These are phyloP conservation scores for Collybia sp. DNA, from an alignment of 768 basidiomycete species.

Conservation along the genomic window DNA sequence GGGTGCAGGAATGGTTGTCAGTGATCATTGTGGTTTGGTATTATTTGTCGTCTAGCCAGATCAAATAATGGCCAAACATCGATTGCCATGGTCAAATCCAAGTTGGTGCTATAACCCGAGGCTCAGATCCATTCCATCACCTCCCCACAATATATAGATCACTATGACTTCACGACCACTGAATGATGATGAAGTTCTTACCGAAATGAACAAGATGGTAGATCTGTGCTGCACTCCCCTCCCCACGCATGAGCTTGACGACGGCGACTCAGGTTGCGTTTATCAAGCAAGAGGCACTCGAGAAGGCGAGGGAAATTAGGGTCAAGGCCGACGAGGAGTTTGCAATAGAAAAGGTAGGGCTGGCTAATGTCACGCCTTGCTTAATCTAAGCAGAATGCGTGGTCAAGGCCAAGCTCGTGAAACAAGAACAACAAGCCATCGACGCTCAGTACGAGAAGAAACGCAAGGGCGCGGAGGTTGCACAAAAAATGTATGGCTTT, in stretches of 20 bases:
- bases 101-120: too few relatives aligned
- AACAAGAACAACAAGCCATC: conserved; percentile 92
- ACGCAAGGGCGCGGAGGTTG: conserved; percentile 86
- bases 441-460: conserved; percentile 96
- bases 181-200: conserved; percentile 93
- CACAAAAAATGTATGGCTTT: conserved; percentile 87
- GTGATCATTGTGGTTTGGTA: too few relatives aligned
- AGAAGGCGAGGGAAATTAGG: conserved; percentile 95
- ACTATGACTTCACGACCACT: conserved; percentile 73
- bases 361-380: too few relatives aligned
- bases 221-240: conserved; percentile 4
- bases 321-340: conserved; percentile 99
- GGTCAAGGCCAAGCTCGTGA: conserved; percentile 88
- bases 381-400: not conserved
- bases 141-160: not conserved
- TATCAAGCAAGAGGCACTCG: conserved; percentile 97
- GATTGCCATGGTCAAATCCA: too few relatives aligned
- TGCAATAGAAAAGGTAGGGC: conserved; percentile 88
- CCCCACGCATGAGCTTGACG: conserved; percentile 1
- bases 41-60: too few relatives aligned
- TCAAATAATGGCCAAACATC: too few relatives aligned
- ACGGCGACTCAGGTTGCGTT: conserved; percentile 70
- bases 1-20: too few relatives aligned
- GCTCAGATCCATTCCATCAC: not conserved
- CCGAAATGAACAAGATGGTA: conserved; percentile 99